Evolutionary conservation across 805 yeast species (phyloP), one percentile per base, ranked within the genome.

Genomic region (Nakazawaea holstii): DNA sequence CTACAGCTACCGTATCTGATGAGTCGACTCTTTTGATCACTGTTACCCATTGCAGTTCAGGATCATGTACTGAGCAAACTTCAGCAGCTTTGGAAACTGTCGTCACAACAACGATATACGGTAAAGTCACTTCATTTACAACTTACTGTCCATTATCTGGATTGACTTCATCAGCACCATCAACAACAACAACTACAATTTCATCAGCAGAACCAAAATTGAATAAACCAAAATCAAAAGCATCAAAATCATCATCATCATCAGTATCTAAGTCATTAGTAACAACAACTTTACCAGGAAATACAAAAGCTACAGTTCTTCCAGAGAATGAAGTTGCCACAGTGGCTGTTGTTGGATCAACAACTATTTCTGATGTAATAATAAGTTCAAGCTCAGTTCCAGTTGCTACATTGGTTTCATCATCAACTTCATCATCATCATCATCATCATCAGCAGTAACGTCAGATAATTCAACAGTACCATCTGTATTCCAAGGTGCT

Each of bases 101-200:
- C 2, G 53, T 53, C 15, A 49, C 52, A 13, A 50, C 53, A n/a
- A 53, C 56, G 9, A 41, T 43, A 14, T 43, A 46, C 31, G 54
- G 56, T 26, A 46, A 52, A 6, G 53, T 43, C 6, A 55, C 58
- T 39, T 40, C 45, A 15, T 52, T 46, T 45, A 53, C 57, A 9
- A 56, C 64, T 3, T 54, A 51, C 46, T 54, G 59, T 41, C 61
- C 61, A 41, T 39, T 42, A 13, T 30, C 35, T 30, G 20, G 20
- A 33, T 33, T 13, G n/a, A 43, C 39, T 13, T 8, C 44, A 31
- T n/a, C 42, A 31, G 35, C 20, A 32, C 20, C 51, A 15, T 5
- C 46, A 9, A 13, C 32, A n/a, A 33, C 47, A 6, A 38, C 42
- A 39, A 35, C 51, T 8, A 37, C 50, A 26, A 35, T 49, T 1